phyloP scores from a whole-genome alignment of 805 yeast genomes.

The Candida jianshihensis region DNA sequence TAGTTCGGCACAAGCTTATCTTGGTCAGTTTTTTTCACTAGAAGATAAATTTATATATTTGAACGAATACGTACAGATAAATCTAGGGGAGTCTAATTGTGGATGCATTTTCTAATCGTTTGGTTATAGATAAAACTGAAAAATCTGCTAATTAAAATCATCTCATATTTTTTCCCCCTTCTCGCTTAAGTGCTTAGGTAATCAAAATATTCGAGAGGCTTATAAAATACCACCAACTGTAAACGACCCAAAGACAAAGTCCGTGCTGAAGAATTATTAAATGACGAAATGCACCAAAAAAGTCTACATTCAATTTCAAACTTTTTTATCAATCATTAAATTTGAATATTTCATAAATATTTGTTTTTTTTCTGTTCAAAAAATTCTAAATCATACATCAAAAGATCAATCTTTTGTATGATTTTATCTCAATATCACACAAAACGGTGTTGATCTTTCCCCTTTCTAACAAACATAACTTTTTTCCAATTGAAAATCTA shows the following conservation, averaged over 20 bases:
- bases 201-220: too few relatives aligned
- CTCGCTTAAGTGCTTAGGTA: too few relatives aligned
- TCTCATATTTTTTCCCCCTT: too few relatives aligned
- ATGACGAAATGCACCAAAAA: too few relatives aligned
- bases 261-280: too few relatives aligned
- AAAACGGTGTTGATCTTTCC: background rate
- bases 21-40: background rate
- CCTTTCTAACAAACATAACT: background rate
- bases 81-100: constrained; percentile 43
- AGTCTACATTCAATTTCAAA: background rate
- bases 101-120: constrained; percentile 48
- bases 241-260: too few relatives aligned
- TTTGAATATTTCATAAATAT: constrained; percentile 1
- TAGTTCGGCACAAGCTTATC: constrained; percentile 62
- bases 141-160: too few relatives aligned
- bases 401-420: background rate
- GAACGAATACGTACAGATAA: constrained; percentile 29
- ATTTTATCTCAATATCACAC: background rate
- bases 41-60: background rate
- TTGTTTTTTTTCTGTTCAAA: background rate
- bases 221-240: too few relatives aligned
- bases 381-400: background rate
- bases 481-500: background rate
- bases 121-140: too few relatives aligned
- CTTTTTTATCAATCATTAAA: constrained; percentile 1